These are phyloP conservation scores for Phialophora tarda DNA, from an alignment of 2,329 filamentous ascomycete genomes.

Conservation along the genomic window DNA sequence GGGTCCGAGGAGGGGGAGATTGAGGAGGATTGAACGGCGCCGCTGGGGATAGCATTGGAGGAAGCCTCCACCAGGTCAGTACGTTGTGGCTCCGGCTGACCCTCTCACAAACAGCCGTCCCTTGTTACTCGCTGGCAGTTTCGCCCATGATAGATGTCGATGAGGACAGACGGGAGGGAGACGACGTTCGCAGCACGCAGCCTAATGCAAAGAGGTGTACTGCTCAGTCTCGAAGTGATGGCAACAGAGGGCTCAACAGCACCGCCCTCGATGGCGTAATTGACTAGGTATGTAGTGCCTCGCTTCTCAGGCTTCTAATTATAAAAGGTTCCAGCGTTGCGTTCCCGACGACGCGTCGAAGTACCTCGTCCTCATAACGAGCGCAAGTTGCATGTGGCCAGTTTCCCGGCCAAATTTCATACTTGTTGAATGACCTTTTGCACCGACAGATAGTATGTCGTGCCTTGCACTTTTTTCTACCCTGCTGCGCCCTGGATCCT, in stretches of 20 bases:
- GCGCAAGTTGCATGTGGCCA: neutral
- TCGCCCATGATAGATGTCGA: slow-evolving; percentile 3
- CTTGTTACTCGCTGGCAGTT: neutral
- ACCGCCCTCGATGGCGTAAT: neutral
- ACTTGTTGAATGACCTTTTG: neutral
- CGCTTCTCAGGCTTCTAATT: slow-evolving; percentile 21
- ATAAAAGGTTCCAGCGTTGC: slow-evolving; percentile 2
- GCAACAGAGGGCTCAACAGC: neutral
- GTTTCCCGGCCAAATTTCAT: neutral
- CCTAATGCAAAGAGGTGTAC: neutral
- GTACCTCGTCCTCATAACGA: neutral
- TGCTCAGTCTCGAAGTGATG: neutral
- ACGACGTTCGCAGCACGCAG: neutral
- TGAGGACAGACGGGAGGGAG: neutral
- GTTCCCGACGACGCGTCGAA: neutral
- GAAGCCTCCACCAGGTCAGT: slow-evolving; percentile 29
- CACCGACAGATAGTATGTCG: neutral
- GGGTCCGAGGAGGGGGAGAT: slow-evolving; percentile 99
- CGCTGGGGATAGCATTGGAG: neutral
- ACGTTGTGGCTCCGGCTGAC: slow-evolving; percentile 6
- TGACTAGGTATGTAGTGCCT: slow-evolving; percentile 27
- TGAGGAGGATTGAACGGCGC: slow-evolving; percentile 67
- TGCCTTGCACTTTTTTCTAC: neutral
- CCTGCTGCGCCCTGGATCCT: neutral
- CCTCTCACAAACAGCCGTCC: slow-evolving; percentile 10